phyloP scores from a whole-genome alignment of 257 asterid genomes.

The Haberlea rhodopensis region DNA sequence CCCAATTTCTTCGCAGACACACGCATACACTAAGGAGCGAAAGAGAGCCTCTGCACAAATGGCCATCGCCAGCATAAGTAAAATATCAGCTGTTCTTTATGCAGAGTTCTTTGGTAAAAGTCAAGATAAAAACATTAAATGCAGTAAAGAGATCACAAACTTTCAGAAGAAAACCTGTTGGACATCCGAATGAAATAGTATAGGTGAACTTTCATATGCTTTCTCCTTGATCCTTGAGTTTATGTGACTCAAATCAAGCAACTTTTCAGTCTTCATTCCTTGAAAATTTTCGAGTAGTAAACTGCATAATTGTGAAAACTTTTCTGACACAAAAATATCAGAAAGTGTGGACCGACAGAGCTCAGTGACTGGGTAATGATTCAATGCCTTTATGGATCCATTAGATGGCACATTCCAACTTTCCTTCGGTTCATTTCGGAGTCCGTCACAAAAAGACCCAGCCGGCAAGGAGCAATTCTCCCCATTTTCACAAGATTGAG shows the following conservation, averaged over 20 bases:
- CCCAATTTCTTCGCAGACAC: neutral
- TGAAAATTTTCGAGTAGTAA: conserved; percentile 53
- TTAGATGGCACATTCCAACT: conserved; percentile 26
- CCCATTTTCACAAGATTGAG: conserved; percentile 39
- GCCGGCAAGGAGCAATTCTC: conserved; percentile 34
- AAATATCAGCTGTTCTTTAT: neutral
- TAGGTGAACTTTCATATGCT: conserved; percentile 68
- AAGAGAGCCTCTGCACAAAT: conserved; percentile 8
- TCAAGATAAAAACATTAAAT: conserved; percentile 2
- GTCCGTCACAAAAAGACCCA: conserved; percentile 23
- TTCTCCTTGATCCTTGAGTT: conserved; percentile 72
- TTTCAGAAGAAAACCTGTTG: conserved; percentile 58
- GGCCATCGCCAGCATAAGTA: neutral
- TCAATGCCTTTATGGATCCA: conserved; percentile 38
- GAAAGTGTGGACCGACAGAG: conserved; percentile 46
- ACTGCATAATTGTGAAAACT: conserved; percentile 55
- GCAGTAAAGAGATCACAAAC: neutral
- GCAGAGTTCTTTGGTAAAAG: neutral
- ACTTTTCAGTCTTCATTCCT: conserved; percentile 51
- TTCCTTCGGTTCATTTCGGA: conserved; percentile 30
- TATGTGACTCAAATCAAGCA: conserved; percentile 55
- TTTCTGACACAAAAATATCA: conserved; percentile 58
- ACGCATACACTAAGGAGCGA: neutral
- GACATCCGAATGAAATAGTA: conserved; percentile 64
- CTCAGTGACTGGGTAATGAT: conserved; percentile 35